These are phyloP conservation scores for Chlorella sp. DNA, from an alignment of 139 green algal species.

Conservation along the genomic window DNA sequence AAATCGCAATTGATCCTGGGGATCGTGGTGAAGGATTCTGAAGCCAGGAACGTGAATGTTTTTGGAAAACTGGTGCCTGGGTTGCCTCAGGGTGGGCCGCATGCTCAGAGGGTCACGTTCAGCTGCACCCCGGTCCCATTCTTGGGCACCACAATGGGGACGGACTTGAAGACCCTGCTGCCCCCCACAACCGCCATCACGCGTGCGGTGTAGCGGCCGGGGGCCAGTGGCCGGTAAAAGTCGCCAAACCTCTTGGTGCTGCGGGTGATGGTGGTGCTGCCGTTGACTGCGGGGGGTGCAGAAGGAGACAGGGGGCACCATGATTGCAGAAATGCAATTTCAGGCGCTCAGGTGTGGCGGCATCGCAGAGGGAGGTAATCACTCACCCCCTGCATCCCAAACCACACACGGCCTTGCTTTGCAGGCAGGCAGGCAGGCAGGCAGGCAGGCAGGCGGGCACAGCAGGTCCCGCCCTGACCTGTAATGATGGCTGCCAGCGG, in stretches of 20 bases:
- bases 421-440: too few relatives aligned
- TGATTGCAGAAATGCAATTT: too few relatives aligned
- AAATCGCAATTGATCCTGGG: too few relatives aligned
- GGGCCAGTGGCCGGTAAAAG: slow-evolving; percentile 70
- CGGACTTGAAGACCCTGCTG: neutral
- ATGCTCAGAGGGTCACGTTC: slow-evolving; percentile 19
- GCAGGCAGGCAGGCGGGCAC: too few relatives aligned
- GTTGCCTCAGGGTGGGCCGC: too few relatives aligned
- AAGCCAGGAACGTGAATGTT: too few relatives aligned
- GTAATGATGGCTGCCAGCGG: neutral
- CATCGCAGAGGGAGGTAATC: neutral
- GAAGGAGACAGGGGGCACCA: slow-evolving; percentile 43
- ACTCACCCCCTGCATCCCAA: too few relatives aligned
- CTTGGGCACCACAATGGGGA: slow-evolving; percentile 26
- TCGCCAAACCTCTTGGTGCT: slow-evolving; percentile 58
- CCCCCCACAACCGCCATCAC: slow-evolving; percentile 23
- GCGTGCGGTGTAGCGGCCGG: slow-evolving; percentile 64
- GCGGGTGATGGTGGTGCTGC: slow-evolving; percentile 46
- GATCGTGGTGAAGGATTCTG: too few relatives aligned
- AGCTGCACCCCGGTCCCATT: slow-evolving; percentile 28
- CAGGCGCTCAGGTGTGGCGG: too few relatives aligned
- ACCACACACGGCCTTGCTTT: too few relatives aligned
- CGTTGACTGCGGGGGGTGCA: slow-evolving; percentile 53
- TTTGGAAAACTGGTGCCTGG: too few relatives aligned
- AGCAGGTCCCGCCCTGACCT: neutral